phyloP scores from a whole-genome alignment of 768 basidiomycete species.

The Boletus rufocinnamomeus region DNA sequence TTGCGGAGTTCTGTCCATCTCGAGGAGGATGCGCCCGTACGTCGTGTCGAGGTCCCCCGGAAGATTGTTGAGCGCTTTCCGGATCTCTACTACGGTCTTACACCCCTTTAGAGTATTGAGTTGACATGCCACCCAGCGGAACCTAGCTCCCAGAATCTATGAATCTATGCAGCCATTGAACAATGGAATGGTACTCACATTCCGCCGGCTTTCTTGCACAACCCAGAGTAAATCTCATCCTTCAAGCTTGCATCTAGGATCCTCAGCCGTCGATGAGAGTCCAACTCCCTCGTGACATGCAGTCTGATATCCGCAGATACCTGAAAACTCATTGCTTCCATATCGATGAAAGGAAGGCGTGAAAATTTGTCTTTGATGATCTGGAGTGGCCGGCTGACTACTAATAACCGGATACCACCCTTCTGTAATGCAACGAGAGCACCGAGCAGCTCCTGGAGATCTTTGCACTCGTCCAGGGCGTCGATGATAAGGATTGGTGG shows the following conservation, averaged over 20 bases:
- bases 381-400: constrained; percentile 8
- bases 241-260: background rate
- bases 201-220: constrained; percentile 9
- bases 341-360: background rate
- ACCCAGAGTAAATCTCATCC: background rate
- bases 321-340: background rate
- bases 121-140: constrained; percentile 16
- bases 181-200: constrained; percentile 1
- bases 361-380: constrained; percentile 7
- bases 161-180: no score
- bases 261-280: constrained; percentile 7
- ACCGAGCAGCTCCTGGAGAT: constrained; percentile 1
- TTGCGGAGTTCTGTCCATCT: background rate
- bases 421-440: background rate
- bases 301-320: background rate
- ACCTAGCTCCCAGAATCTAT: background rate
- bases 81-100: background rate
- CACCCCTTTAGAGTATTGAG: constrained; percentile 3
- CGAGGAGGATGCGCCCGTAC: constrained; percentile 1
- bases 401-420: constrained; percentile 5
- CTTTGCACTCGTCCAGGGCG: constrained; percentile 16
- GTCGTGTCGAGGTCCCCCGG: constrained; percentile 3
- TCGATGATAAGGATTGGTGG: constrained; percentile 12
- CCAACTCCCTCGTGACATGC: constrained; percentile 6
- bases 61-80: constrained; percentile 5